Base-by-base conservation (phyloP, 2,329 filamentous ascomycete species). In the Cercospora janseana region DNA sequence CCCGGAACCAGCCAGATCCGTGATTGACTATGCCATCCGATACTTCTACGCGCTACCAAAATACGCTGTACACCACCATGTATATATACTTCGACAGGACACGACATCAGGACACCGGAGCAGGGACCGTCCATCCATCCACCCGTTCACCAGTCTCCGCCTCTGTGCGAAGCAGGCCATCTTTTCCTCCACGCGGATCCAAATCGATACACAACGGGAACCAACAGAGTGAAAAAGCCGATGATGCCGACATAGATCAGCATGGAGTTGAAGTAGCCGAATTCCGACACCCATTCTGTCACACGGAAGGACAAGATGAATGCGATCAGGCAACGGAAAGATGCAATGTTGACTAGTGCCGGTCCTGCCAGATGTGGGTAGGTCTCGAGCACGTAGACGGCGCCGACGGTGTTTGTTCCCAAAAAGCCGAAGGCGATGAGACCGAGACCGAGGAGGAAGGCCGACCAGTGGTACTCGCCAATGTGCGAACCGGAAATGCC, bases 321-420 rank as follows among this genome's bases (percentile, higher is more conserved):
- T 15, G 62, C 63, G 16, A 66, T 57, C 38, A 66, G 41, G 49
- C 63, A 65, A 7, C 63, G 48, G 52, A 64, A 66, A 13, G 56
- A 60, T 8, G 63, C 60, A 32, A 66, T 62, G 47, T 66, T 66
- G 51, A 65, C 63, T 5, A 66, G 52, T 6, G 61, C 59, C 4
- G 63, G 63, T 6, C 63, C 63, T 6, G 63, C 63, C 47, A 64
- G 55, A 38, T 65, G 62, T 13, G 63, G 63, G 45, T 66, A 66
- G 52, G 56, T 60, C 47, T 66, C 63, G 2, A 66, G 53, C 8
- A 65, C 59, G 40, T 65, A 66, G n/a, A 66, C 63, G 2, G 62
- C 58, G 9, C 61, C 58, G 28, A 66, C 58, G 5, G 63, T 65
- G 28, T 64, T 66, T 4, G 61, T 60, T 7, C 60, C 59, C 1